Conservation (phyloP, 352 stramenopile species). For the Globisporangium solare region DNA sequence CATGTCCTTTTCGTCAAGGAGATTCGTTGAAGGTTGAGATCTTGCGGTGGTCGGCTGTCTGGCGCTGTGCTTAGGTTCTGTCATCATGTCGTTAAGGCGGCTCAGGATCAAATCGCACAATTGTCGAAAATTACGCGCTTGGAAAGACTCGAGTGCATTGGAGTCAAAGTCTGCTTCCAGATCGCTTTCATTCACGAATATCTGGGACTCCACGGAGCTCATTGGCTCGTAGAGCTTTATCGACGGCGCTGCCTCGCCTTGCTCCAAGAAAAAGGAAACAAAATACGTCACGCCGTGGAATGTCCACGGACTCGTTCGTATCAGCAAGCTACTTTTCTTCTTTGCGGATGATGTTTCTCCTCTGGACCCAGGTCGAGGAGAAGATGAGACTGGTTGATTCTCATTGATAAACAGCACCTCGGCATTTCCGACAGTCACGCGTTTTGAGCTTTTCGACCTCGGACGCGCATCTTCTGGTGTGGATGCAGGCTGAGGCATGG, state of each 20-base stretch:
- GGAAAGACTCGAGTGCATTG: slow-evolving; percentile 31
- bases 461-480: slow-evolving; percentile 2
- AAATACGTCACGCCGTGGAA: slow-evolving; percentile 68
- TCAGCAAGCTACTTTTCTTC: slow-evolving; percentile 24
- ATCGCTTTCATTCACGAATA: slow-evolving; percentile 52
- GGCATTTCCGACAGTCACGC: slow-evolving; percentile 57
- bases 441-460: slow-evolving; percentile 34
- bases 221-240: slow-evolving; percentile 80
- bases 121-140: slow-evolving; percentile 37
- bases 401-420: slow-evolving; percentile 75
- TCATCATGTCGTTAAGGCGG: slow-evolving; percentile 57
- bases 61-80: slow-evolving; percentile 4
- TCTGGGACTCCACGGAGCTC: slow-evolving; percentile 71
- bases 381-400: slow-evolving; percentile 42
- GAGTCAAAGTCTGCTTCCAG: slow-evolving; percentile 55
- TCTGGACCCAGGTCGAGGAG: slow-evolving; percentile 11
- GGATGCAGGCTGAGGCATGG: slow-evolving; percentile 7
- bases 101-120: slow-evolving; percentile 61
- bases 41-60: background rate
- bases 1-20: too few relatives aligned
- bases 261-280: slow-evolving; percentile 72
- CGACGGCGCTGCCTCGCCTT: slow-evolving; percentile 30
- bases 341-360: slow-evolving; percentile 1
- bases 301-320: slow-evolving; percentile 65
- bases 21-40: too few relatives aligned